Base-by-base conservation (phyloP, 768 basidiomycete species). In the Lentinula guzmanii region DNA sequence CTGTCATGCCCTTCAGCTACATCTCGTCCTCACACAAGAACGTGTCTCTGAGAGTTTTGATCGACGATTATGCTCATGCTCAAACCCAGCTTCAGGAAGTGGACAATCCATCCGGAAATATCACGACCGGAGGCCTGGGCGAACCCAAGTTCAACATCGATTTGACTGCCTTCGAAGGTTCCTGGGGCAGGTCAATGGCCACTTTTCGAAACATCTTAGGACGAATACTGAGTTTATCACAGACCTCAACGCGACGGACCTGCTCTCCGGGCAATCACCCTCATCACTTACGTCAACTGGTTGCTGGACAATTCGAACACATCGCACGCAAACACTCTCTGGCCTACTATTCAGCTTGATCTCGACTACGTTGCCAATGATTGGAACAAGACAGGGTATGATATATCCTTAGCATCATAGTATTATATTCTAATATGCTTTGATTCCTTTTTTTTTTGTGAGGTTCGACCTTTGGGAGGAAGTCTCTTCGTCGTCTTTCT, bases 131-230 rank as follows among this genome's bases (percentile, higher is more conserved):
- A 8, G 87, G 89, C 10, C 79, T 91, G 13, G 90, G 85, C 18
- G 89, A 91, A 70, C 88, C 90, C 4, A 89, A 91, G 70, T 78
- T 86, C 73, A 77, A 87, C 69, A 79, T 89, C 58, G 77, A 90
- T 70, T 77, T 81, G 62, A 83, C 84, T 2, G 85, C 86, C 1
- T 87, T 86, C 60, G 79, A 78, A 0, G 81, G 68, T 5, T 42
- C 77, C 0, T 83, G 82, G 82, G 81, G 65, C 67, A 65, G 45
- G 41, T 48, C 16, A 34, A 13, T 9, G 15, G 35, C 51, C 10
- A 28, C 43, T 58, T 28, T 18, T 39, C 10, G 11, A 45, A 51
- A 60, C 42, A 31, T 60, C 18, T 63, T 51, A 7, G 3, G 15
- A 37, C 35, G 34, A 54, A 16, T 61, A 52, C 42, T 53, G 18